Conservation (phyloP, 768 basidiomycete genomes). For the Suillus sp. region DNA sequence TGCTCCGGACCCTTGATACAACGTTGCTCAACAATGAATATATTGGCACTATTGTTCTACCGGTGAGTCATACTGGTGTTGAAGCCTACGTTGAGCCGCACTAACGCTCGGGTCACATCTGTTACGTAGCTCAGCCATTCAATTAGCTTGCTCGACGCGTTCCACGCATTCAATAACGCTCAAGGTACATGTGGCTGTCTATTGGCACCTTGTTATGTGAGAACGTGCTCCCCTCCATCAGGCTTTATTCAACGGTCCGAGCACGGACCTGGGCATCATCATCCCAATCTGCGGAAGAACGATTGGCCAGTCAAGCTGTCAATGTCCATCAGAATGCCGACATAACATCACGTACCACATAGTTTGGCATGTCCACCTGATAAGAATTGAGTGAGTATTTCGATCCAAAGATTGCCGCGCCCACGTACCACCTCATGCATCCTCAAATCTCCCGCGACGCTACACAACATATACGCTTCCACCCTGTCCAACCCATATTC, state of each 20-base stretch:
- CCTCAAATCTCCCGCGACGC: slow-evolving; percentile 57
- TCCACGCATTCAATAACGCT: background rate
- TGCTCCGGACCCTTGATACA: background rate
- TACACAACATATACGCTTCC: slow-evolving; percentile 63
- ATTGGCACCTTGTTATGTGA: background rate
- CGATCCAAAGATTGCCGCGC: background rate
- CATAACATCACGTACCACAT: slow-evolving; percentile 45
- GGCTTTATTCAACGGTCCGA: slow-evolving; percentile 19
- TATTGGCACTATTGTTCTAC: background rate
- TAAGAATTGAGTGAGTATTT: background rate
- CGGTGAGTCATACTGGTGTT: background rate
- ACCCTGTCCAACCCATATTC: slow-evolving; percentile 46
- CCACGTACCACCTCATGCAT: slow-evolving; percentile 58
- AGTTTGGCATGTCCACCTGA: slow-evolving; percentile 69
- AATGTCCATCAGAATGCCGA: background rate
- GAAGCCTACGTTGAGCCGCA: background rate
- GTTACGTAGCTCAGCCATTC: no score
- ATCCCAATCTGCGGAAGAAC: slow-evolving; percentile 48
- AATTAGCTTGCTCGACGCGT: background rate
- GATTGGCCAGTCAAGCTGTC: background rate
- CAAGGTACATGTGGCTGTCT: background rate
- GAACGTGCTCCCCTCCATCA: background rate
- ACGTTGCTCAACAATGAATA: background rate
- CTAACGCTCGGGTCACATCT: no score
- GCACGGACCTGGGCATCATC: slow-evolving; percentile 54